These are phyloP conservation scores for Tricholoma saponaceum DNA, from an alignment of 768 basidiomycete species.

Conservation along the genomic window DNA sequence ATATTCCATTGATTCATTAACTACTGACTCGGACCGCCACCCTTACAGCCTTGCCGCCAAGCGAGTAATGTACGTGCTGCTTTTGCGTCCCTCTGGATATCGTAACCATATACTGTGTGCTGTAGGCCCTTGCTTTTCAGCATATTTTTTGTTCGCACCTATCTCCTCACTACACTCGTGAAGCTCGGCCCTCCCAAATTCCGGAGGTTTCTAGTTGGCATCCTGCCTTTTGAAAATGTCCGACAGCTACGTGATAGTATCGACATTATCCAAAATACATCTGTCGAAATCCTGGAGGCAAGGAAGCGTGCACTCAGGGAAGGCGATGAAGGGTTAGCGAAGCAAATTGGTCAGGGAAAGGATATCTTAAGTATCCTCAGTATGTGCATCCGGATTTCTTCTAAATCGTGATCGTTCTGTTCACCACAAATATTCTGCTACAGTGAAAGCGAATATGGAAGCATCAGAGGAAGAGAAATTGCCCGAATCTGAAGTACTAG, in stretches of 20 bases:
- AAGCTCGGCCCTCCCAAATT: conserved; percentile 26
- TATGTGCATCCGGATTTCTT: not conserved
- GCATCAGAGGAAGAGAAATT: conserved; percentile 26
- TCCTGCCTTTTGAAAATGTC: conserved; percentile 22
- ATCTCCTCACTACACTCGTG: conserved; percentile 2
- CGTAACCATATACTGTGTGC: not conserved
- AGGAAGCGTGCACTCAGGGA: conserved; percentile 28
- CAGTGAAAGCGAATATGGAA: conserved; percentile 31
- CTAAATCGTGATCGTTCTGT: not conserved
- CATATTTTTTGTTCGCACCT: conserved; percentile 14
- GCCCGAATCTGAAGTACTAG: conserved; percentile 30
- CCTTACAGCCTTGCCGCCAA: conserved; percentile 25
- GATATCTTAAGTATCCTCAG: conserved; percentile 27
- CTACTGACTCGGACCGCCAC: conserved; percentile 19
- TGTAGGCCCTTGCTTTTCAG: conserved; percentile 1
- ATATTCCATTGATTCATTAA: conserved; percentile 25
- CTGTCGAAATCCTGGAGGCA: conserved; percentile 25
- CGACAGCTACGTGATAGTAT: conserved; percentile 24
- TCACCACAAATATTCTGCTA: not conserved
- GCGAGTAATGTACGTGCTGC: conserved; percentile 19
- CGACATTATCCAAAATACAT: conserved; percentile 29
- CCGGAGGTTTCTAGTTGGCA: conserved; percentile 27
- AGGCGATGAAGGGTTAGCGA: conserved; percentile 18
- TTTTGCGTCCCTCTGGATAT: not conserved
- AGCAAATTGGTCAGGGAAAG: conserved; percentile 27